These are phyloP conservation scores for Solanum hybrid DNA, from an alignment of 305 asterid genomes.

Conservation along the genomic window DNA sequence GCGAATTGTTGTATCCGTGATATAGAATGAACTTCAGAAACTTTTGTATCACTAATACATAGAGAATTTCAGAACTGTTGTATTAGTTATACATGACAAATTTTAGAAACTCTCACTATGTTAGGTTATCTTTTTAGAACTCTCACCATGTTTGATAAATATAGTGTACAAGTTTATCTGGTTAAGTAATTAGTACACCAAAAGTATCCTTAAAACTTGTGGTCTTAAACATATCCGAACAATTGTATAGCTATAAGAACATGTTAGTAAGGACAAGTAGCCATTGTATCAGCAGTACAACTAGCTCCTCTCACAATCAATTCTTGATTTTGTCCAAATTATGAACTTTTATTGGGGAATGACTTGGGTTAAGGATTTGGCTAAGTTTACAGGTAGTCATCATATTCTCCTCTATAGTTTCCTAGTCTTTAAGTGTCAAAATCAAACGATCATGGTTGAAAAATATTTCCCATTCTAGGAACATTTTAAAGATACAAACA, in stretches of 20 bases:
- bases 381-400: background rate
- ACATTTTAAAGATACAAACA: background rate
- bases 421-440: background rate
- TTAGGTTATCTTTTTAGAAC: too few relatives aligned
- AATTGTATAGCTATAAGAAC: too few relatives aligned
- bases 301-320: background rate
- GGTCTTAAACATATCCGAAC: background rate
- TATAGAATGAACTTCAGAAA: too few relatives aligned
- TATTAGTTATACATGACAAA: too few relatives aligned
- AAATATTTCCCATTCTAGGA: background rate
- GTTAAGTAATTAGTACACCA: background rate
- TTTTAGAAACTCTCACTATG: too few relatives aligned
- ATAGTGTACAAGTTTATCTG: background rate
- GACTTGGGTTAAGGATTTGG: background rate
- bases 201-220: background rate
- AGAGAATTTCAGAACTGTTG: too few relatives aligned
- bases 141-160: background rate
- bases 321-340: background rate
- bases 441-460: background rate
- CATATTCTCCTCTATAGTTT: background rate
- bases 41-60: too few relatives aligned
- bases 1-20: too few relatives aligned
- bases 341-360: background rate
- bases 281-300: too few relatives aligned
- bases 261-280: background rate